These are phyloP conservation scores for Chaetoceros muelleri DNA, from an alignment of 108 stramenopile species.

Conservation along the genomic window DNA sequence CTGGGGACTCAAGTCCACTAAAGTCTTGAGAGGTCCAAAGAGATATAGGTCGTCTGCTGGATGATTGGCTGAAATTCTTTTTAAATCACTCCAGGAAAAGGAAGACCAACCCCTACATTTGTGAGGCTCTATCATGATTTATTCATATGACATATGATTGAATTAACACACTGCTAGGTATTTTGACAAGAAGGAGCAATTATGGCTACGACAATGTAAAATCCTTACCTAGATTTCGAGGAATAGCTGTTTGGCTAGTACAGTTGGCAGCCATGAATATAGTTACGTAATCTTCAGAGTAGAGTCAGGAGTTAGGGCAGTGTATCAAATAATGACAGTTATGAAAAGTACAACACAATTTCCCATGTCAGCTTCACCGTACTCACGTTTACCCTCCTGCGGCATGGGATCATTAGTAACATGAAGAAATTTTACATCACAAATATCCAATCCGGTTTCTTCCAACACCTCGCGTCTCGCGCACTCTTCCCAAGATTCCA, in stretches of 20 bases:
- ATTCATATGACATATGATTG: too few species aligned
- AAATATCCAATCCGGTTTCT: conserved; percentile 58
- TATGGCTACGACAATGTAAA: too few species aligned
- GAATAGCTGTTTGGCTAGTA: conserved; percentile 9
- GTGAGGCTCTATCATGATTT: too few species aligned
- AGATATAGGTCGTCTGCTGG: conserved; percentile 10
- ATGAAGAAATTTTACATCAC: conserved; percentile 41
- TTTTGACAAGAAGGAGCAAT: too few species aligned
- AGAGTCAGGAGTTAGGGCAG: too few species aligned
- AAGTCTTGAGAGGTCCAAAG: conserved; percentile 61
- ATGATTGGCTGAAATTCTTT: conserved; percentile 6
- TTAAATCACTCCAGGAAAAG: conserved; percentile 59
- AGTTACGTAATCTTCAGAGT: conserved; percentile 85
- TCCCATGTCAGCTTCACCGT: too few species aligned
- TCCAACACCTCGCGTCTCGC: conserved; percentile 76
- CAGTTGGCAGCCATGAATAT: conserved; percentile 73
- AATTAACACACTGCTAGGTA: too few species aligned
- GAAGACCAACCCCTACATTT: conserved; percentile 86
- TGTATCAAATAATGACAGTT: too few species aligned
- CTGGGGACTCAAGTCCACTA: conserved; percentile 44
- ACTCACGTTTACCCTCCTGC: conserved; percentile 46
- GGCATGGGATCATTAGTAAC: conserved; percentile 82
- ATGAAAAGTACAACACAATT: too few species aligned
- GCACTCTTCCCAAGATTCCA: conserved; percentile 78
- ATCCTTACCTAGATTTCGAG: conserved; percentile 48